Evolutionary conservation across 140 eudicot genomes (phyloP), one percentile per base, ranked within the genome.

Genomic region (Erigeron philadelphicus): DNA sequence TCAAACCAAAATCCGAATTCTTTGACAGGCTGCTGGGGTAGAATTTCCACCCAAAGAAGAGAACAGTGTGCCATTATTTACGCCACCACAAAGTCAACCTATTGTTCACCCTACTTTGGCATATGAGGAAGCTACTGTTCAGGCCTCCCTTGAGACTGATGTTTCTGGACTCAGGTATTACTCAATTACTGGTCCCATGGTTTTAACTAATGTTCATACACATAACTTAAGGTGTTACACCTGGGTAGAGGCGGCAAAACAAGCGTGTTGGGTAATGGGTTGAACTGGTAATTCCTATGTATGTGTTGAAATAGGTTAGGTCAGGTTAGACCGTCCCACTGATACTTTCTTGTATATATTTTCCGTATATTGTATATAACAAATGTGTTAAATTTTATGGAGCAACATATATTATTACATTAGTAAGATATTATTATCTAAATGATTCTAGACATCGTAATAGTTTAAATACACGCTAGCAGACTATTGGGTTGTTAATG

Each of bases 41-140:
- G 87, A 82, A 11, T 92, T 92, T 74, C 98, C 98, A 70, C 95
- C 98, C 15, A 76, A 82, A 66, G 98, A 79, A 76, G 95, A 89
- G 56, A 86, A 86, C 81, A 81, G 85, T 78, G 96, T 88, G 40
- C 96, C 94, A 0, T 54, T 88, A 40, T 86, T 84, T 73, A 88
- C 94, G 11, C 96, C 96, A 9, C 96, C 96, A 46, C 96, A 93
- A 78, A 81, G 88, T 2, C 93, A 89, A 76, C 95, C 95, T 6
- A 58, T 89, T 13, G 81, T 76, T 49, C 81, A 81, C 21, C 68
- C 85, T 11, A 18, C 84, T 50, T 77, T 83, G 58, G 75, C 83
- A 35, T 79, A 84, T 13, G 98, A 86, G 80, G 95, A 86, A 73
- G 90, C 86, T 48, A 91, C 96, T 68, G 73, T 84, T 65, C 88